phyloP scores from a whole-genome alignment of 2,329 filamentous ascomycete species.

The Penicillium thymicola region DNA sequence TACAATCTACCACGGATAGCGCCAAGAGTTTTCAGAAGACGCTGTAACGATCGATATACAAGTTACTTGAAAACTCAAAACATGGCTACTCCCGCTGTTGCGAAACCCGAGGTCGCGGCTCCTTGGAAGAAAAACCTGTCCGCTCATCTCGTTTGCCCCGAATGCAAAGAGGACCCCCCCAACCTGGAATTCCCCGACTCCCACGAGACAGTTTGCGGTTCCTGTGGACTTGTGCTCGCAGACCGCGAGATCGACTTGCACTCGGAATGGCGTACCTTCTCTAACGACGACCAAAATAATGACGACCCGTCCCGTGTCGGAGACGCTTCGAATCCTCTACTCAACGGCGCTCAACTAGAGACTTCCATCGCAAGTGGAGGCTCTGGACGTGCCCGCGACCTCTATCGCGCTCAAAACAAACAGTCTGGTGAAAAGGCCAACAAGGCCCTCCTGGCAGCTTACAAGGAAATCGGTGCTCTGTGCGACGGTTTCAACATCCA shows the following conservation, averaged over 20 bases:
- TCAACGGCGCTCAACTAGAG: conserved; percentile 85
- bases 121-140: conserved; percentile 81
- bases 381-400: conserved; percentile 65
- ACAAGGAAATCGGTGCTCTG: conserved; percentile 83
- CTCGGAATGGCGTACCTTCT: conserved; percentile 98
- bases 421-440: conserved; percentile 76
- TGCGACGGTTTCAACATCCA: conserved; percentile 83
- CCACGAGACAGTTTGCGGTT: conserved; percentile 86
- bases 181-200: conserved; percentile 92
- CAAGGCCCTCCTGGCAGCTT: conserved; percentile 73
- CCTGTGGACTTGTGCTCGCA: conserved; percentile 85
- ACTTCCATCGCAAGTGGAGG: conserved; percentile 85
- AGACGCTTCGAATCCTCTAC: conserved; percentile 83
- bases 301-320: conserved; percentile 98
- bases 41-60: conserved; percentile 38
- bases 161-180: conserved; percentile 89
- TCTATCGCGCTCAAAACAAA: conserved; percentile 82
- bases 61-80: conserved; percentile 27
- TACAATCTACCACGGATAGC: conserved; percentile 44
- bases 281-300: conserved; percentile 93
- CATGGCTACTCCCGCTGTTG: conserved; percentile 36
- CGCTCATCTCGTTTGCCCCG: conserved; percentile 78
- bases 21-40: conserved; percentile 45
- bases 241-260: conserved; percentile 92
- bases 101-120: conserved; percentile 40